Percentiles rank a stretch among this genome's conserved stretches.
Conservation (phyloP, 2,329 filamentous ascomycete genomes). For the Fusarium torulosum region DNA sequence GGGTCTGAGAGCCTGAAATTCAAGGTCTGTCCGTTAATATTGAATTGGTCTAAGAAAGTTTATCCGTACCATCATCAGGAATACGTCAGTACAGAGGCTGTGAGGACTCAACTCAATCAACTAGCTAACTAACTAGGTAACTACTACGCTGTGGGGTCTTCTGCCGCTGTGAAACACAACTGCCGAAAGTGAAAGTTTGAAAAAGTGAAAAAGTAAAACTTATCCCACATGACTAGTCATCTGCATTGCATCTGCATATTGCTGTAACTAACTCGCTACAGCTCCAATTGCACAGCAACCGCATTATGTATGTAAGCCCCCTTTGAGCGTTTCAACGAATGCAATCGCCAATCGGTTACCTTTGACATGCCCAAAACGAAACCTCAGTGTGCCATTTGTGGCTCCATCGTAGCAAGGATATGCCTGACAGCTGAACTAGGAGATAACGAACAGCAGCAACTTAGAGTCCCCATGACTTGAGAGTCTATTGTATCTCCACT, state of each 20-base stretch:
- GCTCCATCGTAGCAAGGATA: slow-evolving; percentile 20
- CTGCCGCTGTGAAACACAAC: slow-evolving; percentile 7
- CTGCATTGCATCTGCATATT: neutral
- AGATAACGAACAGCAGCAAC: neutral
- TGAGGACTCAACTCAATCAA: slow-evolving; percentile 20
- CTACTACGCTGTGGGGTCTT: neutral
- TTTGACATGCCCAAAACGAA: slow-evolving; percentile 3
- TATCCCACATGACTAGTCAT: slow-evolving; percentile 12
- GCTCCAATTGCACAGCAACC: slow-evolving; percentile 3
- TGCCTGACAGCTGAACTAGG: slow-evolving; percentile 15
- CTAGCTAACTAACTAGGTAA: neutral
- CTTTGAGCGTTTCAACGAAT: neutral
- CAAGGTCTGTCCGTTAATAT: slow-evolving; percentile 6
- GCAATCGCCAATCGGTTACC: slow-evolving; percentile 15
- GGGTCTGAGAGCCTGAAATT: slow-evolving; percentile 5
- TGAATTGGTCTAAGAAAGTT: slow-evolving; percentile 3
- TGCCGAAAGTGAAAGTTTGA: slow-evolving; percentile 6
- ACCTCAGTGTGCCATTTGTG: neutral
- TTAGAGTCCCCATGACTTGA: neutral
- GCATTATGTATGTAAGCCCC: slow-evolving; percentile 9
- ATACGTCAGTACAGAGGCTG: slow-evolving; percentile 4
- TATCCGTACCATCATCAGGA: neutral
- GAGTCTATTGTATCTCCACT: neutral
- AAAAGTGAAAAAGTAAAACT: neutral
- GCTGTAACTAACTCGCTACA: neutral